Conservation (phyloP, 208 protist species). For the Wallacemonas sp. region DNA sequence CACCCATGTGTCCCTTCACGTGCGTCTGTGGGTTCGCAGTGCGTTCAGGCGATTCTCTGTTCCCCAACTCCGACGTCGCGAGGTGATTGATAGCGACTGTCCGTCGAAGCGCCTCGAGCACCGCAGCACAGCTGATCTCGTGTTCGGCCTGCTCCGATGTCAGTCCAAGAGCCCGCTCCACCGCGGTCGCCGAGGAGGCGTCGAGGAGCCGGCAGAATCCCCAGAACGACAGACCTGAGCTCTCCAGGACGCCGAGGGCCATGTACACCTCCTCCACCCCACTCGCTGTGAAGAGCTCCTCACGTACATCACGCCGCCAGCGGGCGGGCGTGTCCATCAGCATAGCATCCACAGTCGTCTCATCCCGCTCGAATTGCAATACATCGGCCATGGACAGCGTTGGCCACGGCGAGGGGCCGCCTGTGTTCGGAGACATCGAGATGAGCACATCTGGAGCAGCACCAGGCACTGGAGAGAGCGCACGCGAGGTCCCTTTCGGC, state of each 20-base stretch:
- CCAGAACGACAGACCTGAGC: constrained; percentile 64
- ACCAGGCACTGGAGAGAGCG: too few relatives aligned
- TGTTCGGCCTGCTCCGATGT: constrained; percentile 33
- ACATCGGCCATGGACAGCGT: not conserved
- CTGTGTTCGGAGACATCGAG: too few relatives aligned
- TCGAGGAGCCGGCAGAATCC: constrained; percentile 59
- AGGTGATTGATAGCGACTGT: constrained; percentile 14
- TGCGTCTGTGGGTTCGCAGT: too few relatives aligned
- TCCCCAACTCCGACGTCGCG: too few relatives aligned
- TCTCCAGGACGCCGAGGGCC: constrained; percentile 49
- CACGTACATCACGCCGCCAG: not conserved
- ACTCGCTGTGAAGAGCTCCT: constrained; percentile 35
- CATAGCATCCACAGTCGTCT: constrained; percentile 23
- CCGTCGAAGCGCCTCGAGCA: constrained; percentile 35
- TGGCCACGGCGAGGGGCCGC: too few relatives aligned
- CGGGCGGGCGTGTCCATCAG: constrained; percentile 16
- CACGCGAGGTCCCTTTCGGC: too few relatives aligned
- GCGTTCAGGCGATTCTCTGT: not conserved
- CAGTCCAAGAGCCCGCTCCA: constrained; percentile 47
- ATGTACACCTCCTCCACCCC: constrained; percentile 64
- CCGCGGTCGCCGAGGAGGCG: constrained; percentile 26
- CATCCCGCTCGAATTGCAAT: constrained; percentile 10
- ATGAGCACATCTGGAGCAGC: too few relatives aligned
- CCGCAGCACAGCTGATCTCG: constrained; percentile 41
- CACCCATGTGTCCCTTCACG: too few relatives aligned